These are phyloP conservation scores for Capronia coronata DNA, from an alignment of 2,329 filamentous ascomycete genomes.

Conservation along the genomic window DNA sequence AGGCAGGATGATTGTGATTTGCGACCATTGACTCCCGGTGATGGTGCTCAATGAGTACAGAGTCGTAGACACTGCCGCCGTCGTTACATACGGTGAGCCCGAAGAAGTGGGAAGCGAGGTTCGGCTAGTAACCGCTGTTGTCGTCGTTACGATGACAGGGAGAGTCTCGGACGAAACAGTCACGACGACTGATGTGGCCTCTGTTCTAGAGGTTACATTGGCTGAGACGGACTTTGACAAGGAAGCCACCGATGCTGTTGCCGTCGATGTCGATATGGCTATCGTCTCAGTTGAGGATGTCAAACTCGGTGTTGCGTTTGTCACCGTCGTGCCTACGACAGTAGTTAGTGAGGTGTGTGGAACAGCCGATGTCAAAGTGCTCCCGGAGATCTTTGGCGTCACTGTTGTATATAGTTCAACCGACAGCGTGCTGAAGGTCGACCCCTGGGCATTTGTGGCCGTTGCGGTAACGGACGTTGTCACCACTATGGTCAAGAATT, in stretches of 20 bases:
- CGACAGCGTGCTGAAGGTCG: conserved; percentile 3
- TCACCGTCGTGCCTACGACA: conserved; percentile 1
- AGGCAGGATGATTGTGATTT: conserved; percentile 17
- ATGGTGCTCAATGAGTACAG: conserved; percentile 16
- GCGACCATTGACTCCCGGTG: conserved; percentile 6
- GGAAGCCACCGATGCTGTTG: not conserved
- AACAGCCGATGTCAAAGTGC: not conserved
- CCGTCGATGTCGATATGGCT: not conserved
- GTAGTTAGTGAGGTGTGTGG: conserved; percentile 1
- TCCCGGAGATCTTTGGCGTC: conserved; percentile 6
- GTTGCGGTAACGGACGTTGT: conserved; percentile 12
- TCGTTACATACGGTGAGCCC: conserved; percentile 7
- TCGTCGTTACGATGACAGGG: not conserved
- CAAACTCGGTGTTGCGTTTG: conserved; percentile 27
- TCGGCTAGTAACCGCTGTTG: too few species aligned
- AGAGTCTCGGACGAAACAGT: not conserved
- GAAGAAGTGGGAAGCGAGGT: too few species aligned
- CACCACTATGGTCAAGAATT: conserved; percentile 15
- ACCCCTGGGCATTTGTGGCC: conserved; percentile 11
- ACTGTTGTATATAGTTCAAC: conserved; percentile 13
- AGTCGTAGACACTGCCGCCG: conserved; percentile 10
- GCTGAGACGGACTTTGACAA: not conserved
- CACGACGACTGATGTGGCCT: not conserved
- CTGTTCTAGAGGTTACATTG: not conserved
- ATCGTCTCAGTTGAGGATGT: not conserved